Base-by-base conservation (phyloP, 352 stramenopile species). In the Aphanomyces stellatus region DNA sequence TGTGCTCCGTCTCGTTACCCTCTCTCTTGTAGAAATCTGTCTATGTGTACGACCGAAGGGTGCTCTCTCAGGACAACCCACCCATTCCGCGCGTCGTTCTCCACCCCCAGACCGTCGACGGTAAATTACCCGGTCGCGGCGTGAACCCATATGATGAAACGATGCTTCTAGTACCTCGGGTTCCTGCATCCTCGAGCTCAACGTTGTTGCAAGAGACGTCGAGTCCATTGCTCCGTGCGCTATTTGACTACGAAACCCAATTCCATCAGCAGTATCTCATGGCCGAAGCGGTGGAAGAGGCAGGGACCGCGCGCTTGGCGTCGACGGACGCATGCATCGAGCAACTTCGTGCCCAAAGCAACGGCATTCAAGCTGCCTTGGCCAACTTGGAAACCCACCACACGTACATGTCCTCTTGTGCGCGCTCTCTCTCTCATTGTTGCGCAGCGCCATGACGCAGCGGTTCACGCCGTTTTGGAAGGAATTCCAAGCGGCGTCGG, bases 301-400 rank as follows among this genome's bases (percentile, higher is more conserved):
- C 46, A 33, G n/a, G 24, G 35, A 41, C 27, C 22, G 60, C 60
- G 33, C 60, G 60, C 10, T 24, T 67, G 11, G 60, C 25, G 11
- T 37, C 60, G 0, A 41, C 37, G 28, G 60, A 67, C 19, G 19
- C 43, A 19, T 67, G 60, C 34, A 28, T 67, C 6, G 34, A 35
- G 28, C 41, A 67, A 22, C 60, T 57, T 15, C 27, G 34, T 8
- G 27, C 40, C 19, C 60, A 67, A 34, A 33, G 19, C 19, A 17
- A 6, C 7, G 60, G 19, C 5, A 57, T 67, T 42, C 60, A 73
- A 30, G 86, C 86, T 19, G 86, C 86, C 30, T 74, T 93, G 34
- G 76, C 78, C 2, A 95, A 95, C 66, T 56, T 95, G 63, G 84
- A 95, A 40, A 72, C 85, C 48, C 92, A 93, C 66, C 86, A 88